phyloP scores from a whole-genome alignment of 768 basidiomycete species.

The Russula abietina region DNA sequence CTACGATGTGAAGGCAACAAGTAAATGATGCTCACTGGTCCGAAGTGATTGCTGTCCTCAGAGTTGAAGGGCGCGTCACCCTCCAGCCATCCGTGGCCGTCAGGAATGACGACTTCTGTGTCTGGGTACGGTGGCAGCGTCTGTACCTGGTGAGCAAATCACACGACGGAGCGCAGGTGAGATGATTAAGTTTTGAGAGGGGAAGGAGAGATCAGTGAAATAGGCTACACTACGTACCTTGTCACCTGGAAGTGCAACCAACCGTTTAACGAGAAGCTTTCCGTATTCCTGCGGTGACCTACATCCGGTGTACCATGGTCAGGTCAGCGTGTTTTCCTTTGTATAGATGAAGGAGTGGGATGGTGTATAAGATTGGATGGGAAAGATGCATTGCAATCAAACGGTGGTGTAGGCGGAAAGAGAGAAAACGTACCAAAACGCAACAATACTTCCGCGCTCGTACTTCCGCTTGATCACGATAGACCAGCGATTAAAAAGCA shows the following conservation, averaged over 20 bases:
- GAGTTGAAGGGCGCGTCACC: slow-evolving; percentile 24
- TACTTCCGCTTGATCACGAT: slow-evolving; percentile 11
- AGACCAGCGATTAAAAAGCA: slow-evolving; percentile 21
- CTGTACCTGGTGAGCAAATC: slow-evolving; percentile 15
- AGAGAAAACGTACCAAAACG: slow-evolving; percentile 18
- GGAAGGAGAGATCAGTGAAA: not conserved
- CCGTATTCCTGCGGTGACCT: slow-evolving; percentile 22
- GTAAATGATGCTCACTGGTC: slow-evolving; percentile 13
- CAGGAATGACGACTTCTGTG: slow-evolving; percentile 13
- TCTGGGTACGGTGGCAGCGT: slow-evolving; percentile 25
- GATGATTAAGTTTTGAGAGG: not conserved
- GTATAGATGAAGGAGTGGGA: not conserved
- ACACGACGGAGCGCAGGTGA: not conserved
- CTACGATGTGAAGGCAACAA: too few relatives aligned
- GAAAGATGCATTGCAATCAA: not conserved
- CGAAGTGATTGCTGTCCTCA: slow-evolving; percentile 26
- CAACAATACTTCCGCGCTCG: slow-evolving; percentile 23
- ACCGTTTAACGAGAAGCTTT: slow-evolving; percentile 20
- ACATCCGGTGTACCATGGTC: not conserved
- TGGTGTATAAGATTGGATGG: too few relatives aligned
- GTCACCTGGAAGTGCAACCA: slow-evolving; percentile 24
- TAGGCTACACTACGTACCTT: slow-evolving; percentile 10
- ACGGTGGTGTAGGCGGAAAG: not conserved
- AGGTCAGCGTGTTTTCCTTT: too few relatives aligned
- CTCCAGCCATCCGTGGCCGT: slow-evolving; percentile 24